A percentile compares a stretch with the other conserved stretches of the same genome.
phyloP scores from a whole-genome alignment of 192 early-diverging fungal genomes.

The Phlyctochytrium planicorne region DNA sequence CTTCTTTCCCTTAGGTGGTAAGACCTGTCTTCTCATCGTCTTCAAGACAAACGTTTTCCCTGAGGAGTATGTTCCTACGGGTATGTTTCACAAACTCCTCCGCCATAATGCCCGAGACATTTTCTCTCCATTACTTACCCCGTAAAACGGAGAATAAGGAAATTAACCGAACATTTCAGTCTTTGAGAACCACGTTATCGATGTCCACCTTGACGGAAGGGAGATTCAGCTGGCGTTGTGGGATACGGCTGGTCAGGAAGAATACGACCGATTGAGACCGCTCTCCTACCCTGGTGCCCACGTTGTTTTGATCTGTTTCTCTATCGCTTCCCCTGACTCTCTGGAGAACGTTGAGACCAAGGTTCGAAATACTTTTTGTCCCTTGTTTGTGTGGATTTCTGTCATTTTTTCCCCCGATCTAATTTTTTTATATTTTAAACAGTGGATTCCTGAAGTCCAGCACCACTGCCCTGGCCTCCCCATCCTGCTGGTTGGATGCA shows the following conservation, averaged over 20 bases:
- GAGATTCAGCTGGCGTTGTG: slow-evolving; percentile 71
- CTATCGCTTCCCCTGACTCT: slow-evolving; percentile 42
- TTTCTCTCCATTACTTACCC: not conserved
- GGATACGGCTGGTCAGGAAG: slow-evolving; percentile 94
- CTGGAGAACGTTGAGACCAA: slow-evolving; percentile 24
- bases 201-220: slow-evolving; percentile 51
- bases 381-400: not conserved
- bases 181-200: slow-evolving; percentile 25
- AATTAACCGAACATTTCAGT: slow-evolving; percentile 42
- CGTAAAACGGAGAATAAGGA: not conserved
- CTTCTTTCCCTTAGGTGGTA: slow-evolving; percentile 16
- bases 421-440: not conserved
- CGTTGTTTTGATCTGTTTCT: slow-evolving; percentile 82
- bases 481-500: slow-evolving; percentile 39
- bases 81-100: not conserved
- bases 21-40: slow-evolving; percentile 34
- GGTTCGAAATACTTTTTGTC: slow-evolving; percentile 1
- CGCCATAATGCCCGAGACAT: not conserved
- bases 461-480: slow-evolving; percentile 34
- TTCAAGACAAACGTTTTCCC: slow-evolving; percentile 22
- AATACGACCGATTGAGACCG: slow-evolving; percentile 83
- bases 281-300: slow-evolving; percentile 80
- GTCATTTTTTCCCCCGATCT: not conserved
- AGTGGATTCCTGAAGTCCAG: slow-evolving; percentile 38
- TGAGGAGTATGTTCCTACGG: slow-evolving; percentile 26